Conservation (phyloP, 495 filamentous ascomycete genomes). For the Thozetella sp. region DNA sequence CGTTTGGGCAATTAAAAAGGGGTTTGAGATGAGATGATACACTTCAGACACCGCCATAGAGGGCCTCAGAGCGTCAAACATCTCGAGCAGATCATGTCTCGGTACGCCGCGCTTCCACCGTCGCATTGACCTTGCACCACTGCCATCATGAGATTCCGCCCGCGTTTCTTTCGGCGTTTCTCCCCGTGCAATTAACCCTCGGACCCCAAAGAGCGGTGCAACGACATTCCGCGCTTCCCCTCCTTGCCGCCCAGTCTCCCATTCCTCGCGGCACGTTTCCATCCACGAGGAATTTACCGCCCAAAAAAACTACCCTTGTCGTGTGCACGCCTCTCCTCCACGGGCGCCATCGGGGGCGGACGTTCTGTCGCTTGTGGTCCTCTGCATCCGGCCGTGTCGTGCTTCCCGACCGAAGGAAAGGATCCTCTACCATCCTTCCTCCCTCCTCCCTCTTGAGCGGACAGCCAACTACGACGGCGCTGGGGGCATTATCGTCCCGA, state of each 20-base stretch:
- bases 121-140: conserved; percentile 11
- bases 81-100: conserved; percentile 16
- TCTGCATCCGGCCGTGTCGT: no score
- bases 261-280: neutral
- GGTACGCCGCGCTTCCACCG: conserved; percentile 8
- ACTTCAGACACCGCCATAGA: neutral
- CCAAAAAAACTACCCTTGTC: neutral
- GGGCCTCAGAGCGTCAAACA: conserved; percentile 1
- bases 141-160: conserved; percentile 1
- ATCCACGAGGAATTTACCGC: neutral
- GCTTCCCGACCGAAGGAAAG: neutral
- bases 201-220: neutral
- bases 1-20: neutral
- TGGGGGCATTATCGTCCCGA: neutral
- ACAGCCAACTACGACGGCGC: neutral
- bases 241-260: neutral
- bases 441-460: no score
- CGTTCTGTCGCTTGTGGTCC: neutral
- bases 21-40: neutral
- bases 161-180: neutral
- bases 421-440: neutral
- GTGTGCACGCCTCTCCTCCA: neutral
- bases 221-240: neutral
- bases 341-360: neutral
- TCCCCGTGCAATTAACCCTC: neutral